A percentile compares a stretch with the other conserved stretches of the same genome.
Conservation (phyloP, 139 green algal species). For the Edaphochlamys debaryana region DNA sequence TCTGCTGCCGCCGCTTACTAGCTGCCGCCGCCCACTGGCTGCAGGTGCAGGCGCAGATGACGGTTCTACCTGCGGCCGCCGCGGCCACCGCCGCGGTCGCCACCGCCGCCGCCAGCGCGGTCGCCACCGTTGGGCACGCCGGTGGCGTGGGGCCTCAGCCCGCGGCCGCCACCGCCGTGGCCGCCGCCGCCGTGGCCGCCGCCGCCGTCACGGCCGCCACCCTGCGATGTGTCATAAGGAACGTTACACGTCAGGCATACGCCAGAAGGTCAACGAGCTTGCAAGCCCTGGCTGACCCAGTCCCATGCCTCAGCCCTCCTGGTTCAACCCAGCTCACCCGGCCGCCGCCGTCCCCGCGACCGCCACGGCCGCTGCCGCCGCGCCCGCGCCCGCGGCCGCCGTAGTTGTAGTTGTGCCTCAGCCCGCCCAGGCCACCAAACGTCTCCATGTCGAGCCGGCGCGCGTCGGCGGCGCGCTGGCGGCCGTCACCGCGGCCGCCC, state of each 20-base stretch:
- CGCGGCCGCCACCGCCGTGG: conserved; percentile 16
- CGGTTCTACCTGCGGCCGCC: background rate
- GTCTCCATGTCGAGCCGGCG: conserved; percentile 87
- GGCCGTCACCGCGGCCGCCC: conserved; percentile 41
- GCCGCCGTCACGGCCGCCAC: conserved; percentile 8
- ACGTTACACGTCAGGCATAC: background rate
- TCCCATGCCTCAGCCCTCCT: background rate
- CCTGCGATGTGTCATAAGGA: background rate
- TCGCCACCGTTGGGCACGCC: conserved; percentile 22
- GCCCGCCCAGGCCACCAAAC: conserved; percentile 77
- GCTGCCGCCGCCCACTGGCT: no score
- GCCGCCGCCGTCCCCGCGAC: background rate
- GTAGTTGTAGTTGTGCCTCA: conserved; percentile 50
- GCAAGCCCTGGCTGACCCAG: no score
- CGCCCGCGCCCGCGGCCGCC: conserved; percentile 47
- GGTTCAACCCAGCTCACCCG: background rate
- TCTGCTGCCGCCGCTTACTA: no score
- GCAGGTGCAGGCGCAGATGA: no score
- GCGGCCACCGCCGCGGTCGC: background rate
- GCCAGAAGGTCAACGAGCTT: background rate
- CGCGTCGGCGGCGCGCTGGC: conserved; percentile 69
- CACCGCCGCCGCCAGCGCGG: background rate
- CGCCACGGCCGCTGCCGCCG: conserved; percentile 46
- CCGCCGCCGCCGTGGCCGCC: background rate
- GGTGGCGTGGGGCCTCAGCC: conserved; percentile 20